Evolutionary conservation across 1,284 basidiomycete species (phyloP).

Genomic region (Apiotrichum veenhuisii): DNA sequence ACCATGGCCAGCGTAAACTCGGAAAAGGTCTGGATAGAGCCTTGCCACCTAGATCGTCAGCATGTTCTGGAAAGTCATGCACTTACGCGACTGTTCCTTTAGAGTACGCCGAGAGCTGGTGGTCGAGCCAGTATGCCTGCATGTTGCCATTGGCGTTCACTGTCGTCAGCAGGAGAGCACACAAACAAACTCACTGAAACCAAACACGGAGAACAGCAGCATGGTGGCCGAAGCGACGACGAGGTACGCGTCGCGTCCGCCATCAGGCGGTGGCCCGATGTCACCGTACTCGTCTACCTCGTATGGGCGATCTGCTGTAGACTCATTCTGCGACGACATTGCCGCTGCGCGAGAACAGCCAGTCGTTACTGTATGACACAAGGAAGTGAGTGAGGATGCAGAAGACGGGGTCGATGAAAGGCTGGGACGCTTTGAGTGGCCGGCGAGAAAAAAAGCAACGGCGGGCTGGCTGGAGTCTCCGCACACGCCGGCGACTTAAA

Average conservation of each 20-base stretch:
- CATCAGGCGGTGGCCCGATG: slow-evolving; percentile 16
- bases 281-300: too few relatives aligned
- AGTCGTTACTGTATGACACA: too few relatives aligned
- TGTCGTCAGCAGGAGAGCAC: background rate
- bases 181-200: slow-evolving; percentile 34
- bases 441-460: too few relatives aligned
- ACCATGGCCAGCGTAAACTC: slow-evolving; percentile 36
- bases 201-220: slow-evolving; percentile 41
- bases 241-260: slow-evolving; percentile 12
- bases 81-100: background rate
- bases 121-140: slow-evolving; percentile 32
- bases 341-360: too few relatives aligned
- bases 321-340: too few relatives aligned
- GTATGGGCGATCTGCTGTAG: too few relatives aligned
- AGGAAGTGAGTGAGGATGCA: too few relatives aligned
- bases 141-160: slow-evolving; percentile 43
- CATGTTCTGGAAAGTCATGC: background rate
- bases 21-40: slow-evolving; percentile 25
- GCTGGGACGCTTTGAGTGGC: too few relatives aligned
- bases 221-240: slow-evolving; percentile 32
- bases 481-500: too few relatives aligned
- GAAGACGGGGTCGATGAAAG: too few relatives aligned
- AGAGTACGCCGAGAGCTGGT: slow-evolving; percentile 33
- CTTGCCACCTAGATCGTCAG: slow-evolving; percentile 15
- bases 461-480: too few relatives aligned